These are phyloP conservation scores for Aspergillus terreus DNA, from an alignment of 2,329 filamentous ascomycete species.

Conservation along the genomic window DNA sequence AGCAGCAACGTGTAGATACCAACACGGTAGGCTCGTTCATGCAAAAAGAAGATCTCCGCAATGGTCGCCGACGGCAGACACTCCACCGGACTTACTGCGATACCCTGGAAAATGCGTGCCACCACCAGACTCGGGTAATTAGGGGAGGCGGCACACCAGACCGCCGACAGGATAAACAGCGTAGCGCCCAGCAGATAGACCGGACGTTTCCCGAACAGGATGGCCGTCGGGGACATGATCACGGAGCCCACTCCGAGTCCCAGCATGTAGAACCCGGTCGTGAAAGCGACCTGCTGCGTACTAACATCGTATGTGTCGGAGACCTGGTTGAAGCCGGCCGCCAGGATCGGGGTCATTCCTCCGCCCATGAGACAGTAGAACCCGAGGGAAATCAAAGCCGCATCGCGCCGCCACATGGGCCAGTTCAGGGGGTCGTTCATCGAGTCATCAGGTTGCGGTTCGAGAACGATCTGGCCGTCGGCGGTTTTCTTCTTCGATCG, in stretches of 20 bases:
- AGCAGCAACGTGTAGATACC: slow-evolving; percentile 90
- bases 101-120: slow-evolving; percentile 80
- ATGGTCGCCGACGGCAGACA: slow-evolving; percentile 91
- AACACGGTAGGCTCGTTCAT: slow-evolving; percentile 87
- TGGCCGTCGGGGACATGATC: slow-evolving; percentile 82
- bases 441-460: slow-evolving; percentile 88
- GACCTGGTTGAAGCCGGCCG: slow-evolving; percentile 83
- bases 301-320: slow-evolving; percentile 63
- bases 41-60: slow-evolving; percentile 92
- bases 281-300: slow-evolving; percentile 72
- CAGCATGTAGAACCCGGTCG: slow-evolving; percentile 91
- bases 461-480: slow-evolving; percentile 79
- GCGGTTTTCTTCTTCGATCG: slow-evolving; percentile 66
- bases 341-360: slow-evolving; percentile 85
- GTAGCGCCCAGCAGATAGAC: slow-evolving; percentile 77
- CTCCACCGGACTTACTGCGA: slow-evolving; percentile 86
- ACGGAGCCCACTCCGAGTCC: slow-evolving; percentile 83
- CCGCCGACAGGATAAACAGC: slow-evolving; percentile 69
- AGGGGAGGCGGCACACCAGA: slow-evolving; percentile 86
- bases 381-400: slow-evolving; percentile 74
- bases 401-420: slow-evolving; percentile 75
- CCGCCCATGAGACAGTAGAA: slow-evolving; percentile 93
- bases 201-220: slow-evolving; percentile 83
- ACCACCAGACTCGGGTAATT: slow-evolving; percentile 74
- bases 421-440: slow-evolving; percentile 91